Evolutionary conservation across 805 yeast genomes (phyloP).

Genomic region (Komagataella populi): DNA sequence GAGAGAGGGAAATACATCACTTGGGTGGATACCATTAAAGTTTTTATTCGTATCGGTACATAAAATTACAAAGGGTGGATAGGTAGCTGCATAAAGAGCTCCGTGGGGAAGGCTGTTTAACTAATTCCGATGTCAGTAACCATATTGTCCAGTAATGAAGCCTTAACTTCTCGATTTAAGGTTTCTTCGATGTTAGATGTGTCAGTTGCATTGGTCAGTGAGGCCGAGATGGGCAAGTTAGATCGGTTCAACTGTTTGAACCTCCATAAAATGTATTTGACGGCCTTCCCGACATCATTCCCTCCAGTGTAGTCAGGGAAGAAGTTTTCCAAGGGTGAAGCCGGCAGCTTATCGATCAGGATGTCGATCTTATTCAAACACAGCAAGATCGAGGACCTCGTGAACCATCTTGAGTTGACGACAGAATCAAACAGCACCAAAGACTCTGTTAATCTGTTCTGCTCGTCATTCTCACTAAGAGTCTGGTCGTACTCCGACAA

Average conservation of each 20-base stretch:
- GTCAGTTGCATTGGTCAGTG: constrained; percentile 90
- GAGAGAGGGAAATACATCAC: neutral
- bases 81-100: neutral
- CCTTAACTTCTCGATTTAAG: constrained; percentile 63
- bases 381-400: constrained; percentile 72
- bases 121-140: constrained; percentile 31
- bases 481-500: constrained; percentile 85
- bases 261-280: constrained; percentile 83
- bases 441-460: constrained; percentile 71
- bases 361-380: constrained; percentile 86
- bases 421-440: constrained; percentile 79
- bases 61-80: neutral
- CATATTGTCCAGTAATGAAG: constrained; percentile 64
- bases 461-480: constrained; percentile 61
- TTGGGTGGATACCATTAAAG: neutral
- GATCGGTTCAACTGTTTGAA: constrained; percentile 77
- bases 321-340: constrained; percentile 67
- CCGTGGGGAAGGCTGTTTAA: neutral
- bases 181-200: constrained; percentile 80
- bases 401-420: constrained; percentile 87
- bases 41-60: neutral
- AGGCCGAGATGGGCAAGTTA: constrained; percentile 73
- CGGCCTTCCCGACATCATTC: constrained; percentile 78
- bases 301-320: constrained; percentile 92
- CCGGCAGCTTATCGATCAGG: constrained; percentile 72